Conservation (phyloP, 352 stramenopile genomes). For the Discostella stelligera region DNA sequence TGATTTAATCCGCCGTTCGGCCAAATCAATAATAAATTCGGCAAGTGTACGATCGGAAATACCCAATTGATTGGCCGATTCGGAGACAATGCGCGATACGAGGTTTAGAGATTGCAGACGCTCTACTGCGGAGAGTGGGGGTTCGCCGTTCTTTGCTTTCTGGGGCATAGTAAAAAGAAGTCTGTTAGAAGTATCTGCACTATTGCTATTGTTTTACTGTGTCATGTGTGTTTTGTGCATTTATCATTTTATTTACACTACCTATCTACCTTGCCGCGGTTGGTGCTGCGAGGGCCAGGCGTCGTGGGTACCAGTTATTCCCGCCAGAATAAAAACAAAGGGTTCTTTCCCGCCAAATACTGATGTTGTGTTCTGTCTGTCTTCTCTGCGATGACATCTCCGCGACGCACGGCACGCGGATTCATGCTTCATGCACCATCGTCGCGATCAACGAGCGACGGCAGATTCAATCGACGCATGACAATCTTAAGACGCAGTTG, state of each 20-base stretch:
- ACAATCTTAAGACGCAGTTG: background rate
- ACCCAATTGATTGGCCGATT: conserved; percentile 86
- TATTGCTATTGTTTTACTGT: no score
- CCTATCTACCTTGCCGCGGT: no score
- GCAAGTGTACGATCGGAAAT: conserved; percentile 95
- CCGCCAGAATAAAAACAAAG: no score
- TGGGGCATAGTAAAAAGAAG: background rate
- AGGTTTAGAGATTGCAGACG: conserved; percentile 83
- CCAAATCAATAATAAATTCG: conserved; percentile 91
- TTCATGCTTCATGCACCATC: no score
- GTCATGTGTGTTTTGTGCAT: no score
- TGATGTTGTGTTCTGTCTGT: background rate
- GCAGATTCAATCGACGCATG: background rate
- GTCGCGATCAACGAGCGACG: no score
- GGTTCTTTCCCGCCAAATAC: background rate
- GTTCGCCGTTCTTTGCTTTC: background rate
- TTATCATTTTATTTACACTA: no score
- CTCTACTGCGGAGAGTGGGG: conserved; percentile 72
- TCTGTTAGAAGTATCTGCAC: background rate
- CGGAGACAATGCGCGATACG: conserved; percentile 79
- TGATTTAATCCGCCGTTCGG: conserved; percentile 67
- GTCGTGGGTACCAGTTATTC: no score
- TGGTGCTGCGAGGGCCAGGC: background rate
- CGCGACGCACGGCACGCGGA: no score
- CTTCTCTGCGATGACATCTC: no score